Conservation (phyloP, 306 rosid species). For the Cicer arietinum region DNA sequence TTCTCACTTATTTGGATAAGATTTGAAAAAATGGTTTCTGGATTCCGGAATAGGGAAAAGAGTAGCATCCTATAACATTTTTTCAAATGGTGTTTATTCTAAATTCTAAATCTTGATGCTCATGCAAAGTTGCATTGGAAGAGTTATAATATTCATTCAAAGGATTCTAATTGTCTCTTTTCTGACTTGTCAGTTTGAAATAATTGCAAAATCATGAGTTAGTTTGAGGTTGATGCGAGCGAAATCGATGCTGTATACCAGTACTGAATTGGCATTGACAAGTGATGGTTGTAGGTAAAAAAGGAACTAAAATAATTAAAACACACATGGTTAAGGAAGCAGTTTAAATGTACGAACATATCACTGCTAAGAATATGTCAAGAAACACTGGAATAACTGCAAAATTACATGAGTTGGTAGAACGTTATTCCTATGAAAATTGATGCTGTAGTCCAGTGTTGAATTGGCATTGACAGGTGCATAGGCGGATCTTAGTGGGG, state of each 20-base stretch:
- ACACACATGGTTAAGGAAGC: background rate
- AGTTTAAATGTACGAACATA: background rate
- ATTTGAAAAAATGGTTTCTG: constrained; percentile 11
- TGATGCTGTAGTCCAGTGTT: background rate
- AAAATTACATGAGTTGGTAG: background rate
- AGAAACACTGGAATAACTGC: constrained; percentile 14
- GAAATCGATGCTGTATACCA: background rate
- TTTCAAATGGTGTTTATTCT: constrained; percentile 32
- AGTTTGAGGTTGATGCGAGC: constrained; percentile 28
- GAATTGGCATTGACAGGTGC: constrained; percentile 20
- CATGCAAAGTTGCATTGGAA: constrained; percentile 17
- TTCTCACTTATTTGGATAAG: background rate
- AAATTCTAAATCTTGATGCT: background rate
- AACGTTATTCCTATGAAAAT: constrained; percentile 1
- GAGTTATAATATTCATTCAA: background rate
- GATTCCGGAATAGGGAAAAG: constrained; percentile 28
- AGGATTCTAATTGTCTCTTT: background rate
- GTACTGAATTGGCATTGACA: constrained; percentile 30
- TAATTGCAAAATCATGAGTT: background rate
- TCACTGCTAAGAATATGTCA: constrained; percentile 8
- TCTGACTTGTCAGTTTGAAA: background rate
- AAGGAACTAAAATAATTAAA: constrained; percentile 12
- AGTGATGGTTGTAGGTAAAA: background rate
- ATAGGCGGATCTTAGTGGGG: too few species aligned
- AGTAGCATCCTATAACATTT: constrained; percentile 5